Percentiles rank a stretch among this genome's conserved stretches.
Evolutionary conservation across 768 basidiomycete genomes (phyloP).

Genomic region (Xerocomellus intermedius): DNA sequence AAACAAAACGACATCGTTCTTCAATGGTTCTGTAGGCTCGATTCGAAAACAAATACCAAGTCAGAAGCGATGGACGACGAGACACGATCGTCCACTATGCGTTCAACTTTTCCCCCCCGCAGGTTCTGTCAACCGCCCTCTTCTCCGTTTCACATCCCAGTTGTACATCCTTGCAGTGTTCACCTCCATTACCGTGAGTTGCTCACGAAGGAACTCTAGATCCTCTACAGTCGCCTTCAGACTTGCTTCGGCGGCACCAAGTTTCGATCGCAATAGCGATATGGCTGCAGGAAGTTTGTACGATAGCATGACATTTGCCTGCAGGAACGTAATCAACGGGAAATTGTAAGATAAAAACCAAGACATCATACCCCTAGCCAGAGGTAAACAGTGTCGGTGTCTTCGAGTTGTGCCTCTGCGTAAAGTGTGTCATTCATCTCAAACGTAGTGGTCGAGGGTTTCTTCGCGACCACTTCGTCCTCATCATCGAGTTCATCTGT

Average conservation of each 20-base stretch:
- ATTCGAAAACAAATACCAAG: background rate
- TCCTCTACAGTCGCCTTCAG: constrained; percentile 78
- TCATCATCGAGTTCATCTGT: constrained; percentile 56
- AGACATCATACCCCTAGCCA: constrained; percentile 85
- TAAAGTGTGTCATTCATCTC: constrained; percentile 96
- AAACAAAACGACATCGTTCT: no score
- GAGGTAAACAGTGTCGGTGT: constrained; percentile 85
- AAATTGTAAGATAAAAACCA: background rate
- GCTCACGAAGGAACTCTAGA: constrained; percentile 89
- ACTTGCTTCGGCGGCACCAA: constrained; percentile 63
- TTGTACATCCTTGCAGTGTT: constrained; percentile 97
- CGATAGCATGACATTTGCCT: constrained; percentile 98
- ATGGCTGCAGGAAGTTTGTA: constrained; percentile 84
- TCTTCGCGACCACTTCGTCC: constrained; percentile 38
- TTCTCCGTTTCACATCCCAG: constrained; percentile 86
- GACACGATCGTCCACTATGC: background rate
- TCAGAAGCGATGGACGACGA: background rate
- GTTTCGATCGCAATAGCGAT: constrained; percentile 70
- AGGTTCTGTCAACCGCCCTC: constrained; percentile 47
- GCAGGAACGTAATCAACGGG: background rate
- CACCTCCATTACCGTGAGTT: constrained; percentile 94
- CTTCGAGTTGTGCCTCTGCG: constrained; percentile 85
- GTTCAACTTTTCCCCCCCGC: constrained; percentile 14
- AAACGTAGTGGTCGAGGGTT: constrained; percentile 79
- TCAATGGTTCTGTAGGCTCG: background rate